Conservation (phyloP, 1,284 basidiomycete genomes). For the Rhodotorula glutinis region DNA sequence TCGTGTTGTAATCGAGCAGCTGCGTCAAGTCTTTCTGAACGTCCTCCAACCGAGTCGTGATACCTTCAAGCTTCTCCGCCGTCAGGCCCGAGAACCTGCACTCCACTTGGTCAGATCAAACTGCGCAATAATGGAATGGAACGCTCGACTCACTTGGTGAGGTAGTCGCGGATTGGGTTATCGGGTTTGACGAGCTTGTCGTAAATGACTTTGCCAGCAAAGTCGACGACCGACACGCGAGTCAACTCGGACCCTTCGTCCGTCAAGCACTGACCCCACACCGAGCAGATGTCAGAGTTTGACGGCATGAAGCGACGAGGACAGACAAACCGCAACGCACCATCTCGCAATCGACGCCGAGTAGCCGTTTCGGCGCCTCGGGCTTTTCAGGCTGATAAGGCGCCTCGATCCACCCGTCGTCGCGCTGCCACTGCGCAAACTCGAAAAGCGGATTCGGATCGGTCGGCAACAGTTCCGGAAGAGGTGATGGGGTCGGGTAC, state of each 20-base stretch:
- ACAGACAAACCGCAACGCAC: constrained; percentile 52
- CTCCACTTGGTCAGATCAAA: too few species aligned
- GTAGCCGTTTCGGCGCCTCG: constrained; percentile 45
- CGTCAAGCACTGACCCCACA: constrained; percentile 80
- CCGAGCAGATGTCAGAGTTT: too few species aligned
- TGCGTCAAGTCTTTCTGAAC: constrained; percentile 66
- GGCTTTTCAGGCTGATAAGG: constrained; percentile 50
- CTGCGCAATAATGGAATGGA: too few species aligned
- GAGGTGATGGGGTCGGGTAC: constrained; percentile 80
- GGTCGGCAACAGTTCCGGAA: constrained; percentile 70
- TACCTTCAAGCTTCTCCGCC: constrained; percentile 60
- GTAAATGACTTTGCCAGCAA: constrained; percentile 67
- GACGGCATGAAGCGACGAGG: too few species aligned
- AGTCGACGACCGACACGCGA: constrained; percentile 74
- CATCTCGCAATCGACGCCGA: constrained; percentile 87
- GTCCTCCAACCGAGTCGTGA: constrained; percentile 70
- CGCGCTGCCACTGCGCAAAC: constrained; percentile 38
- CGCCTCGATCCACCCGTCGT: constrained; percentile 62
- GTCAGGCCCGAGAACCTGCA: constrained; percentile 86
- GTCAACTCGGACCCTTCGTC: constrained; percentile 83
- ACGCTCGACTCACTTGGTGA: constrained; percentile 64
- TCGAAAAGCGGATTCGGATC: constrained; percentile 9
- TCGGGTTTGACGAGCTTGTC: constrained; percentile 81
- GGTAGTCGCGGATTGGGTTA: constrained; percentile 77
- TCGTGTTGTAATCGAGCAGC: constrained; percentile 58